phyloP scores from a whole-genome alignment of 1,284 basidiomycete species.

The Irpex lacteus region DNA sequence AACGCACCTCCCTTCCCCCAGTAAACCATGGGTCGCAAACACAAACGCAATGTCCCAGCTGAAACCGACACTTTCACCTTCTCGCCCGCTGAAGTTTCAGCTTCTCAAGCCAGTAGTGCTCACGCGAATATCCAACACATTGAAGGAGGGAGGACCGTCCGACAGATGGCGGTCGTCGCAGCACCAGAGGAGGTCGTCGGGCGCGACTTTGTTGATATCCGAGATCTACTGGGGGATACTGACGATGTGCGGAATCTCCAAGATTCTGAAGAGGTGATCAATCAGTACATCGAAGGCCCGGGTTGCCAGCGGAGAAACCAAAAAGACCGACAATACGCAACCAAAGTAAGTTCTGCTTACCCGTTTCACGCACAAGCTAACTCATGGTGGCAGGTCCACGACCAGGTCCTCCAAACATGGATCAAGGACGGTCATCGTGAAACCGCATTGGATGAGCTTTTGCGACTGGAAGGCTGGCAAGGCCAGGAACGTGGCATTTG shows the following conservation, averaged over 20 bases:
- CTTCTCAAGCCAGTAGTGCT: no score
- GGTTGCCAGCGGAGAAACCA: not conserved
- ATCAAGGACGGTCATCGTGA: not conserved
- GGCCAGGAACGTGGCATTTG: not conserved
- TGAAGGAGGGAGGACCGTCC: no score
- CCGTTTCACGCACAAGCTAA: not conserved
- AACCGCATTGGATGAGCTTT: not conserved
- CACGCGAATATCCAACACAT: no score
- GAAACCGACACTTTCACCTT: no score
- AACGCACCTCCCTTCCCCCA: no score
- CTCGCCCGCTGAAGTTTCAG: no score
- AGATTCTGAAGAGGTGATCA: not conserved
- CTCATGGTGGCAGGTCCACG: not conserved
- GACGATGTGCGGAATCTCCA: not conserved
- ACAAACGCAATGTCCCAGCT: no score
- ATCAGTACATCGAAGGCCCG: not conserved
- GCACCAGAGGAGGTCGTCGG: no score
- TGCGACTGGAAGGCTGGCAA: not conserved
- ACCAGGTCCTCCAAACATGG: not conserved
- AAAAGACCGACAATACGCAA: not conserved
- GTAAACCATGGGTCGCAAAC: no score
- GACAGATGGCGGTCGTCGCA: not conserved
- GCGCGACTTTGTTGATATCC: not conserved
- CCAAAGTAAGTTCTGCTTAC: not conserved
- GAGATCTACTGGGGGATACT: not conserved